Base-by-base conservation (phyloP, 108 stramenopile species). In the Nitzschia sp. region DNA sequence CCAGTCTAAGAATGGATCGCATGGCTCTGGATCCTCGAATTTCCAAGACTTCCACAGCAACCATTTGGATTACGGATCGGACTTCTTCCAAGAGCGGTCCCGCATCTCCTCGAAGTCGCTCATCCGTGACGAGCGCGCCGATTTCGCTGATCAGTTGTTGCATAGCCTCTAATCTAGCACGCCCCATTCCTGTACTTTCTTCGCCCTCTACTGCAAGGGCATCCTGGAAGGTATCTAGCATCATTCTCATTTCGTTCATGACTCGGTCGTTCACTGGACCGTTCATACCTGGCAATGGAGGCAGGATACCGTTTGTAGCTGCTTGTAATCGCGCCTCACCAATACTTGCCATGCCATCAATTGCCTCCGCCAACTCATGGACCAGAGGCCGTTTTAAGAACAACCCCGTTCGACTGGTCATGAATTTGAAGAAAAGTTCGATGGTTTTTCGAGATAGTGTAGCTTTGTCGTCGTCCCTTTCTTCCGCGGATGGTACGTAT, bases 331-430 rank as follows among this genome's bases (percentile, higher is more conserved):
- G 83, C 25, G 78, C 83, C 71, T 93, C 92, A 8, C 89, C 87
- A 32, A 90, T 87, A 71, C 92, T 93, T 11, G 92, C 92, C 82
- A 90, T 87, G 0, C 94, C 87, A 68, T 95, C 91, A 66, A 95
- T 86, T 1, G 88, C 82, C 63, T 91, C 86, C 29, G 89, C 89
- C 3, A 95, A 69, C 65, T 95, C 94, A 46, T 88, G 89, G 21
- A 91, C 87, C 27, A 95, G 74, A 11, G 94, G 94, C 57, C 84
- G 82, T 68, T 91, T 92, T 49, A 95, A 57, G 59, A 95, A 95
- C 6, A 90, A 46, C 27, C 94, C 94, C 27, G 91, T 79, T 49
- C 85, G 74, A 66, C 88, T 89, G 23, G 88, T 91, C 67, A 95
- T 80, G 64, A 91, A 95, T 51, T 76, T 77, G 46, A 82, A 77